Base-by-base conservation (phyloP, 163 green algal genomes). In the Volvox carteri region DNA sequence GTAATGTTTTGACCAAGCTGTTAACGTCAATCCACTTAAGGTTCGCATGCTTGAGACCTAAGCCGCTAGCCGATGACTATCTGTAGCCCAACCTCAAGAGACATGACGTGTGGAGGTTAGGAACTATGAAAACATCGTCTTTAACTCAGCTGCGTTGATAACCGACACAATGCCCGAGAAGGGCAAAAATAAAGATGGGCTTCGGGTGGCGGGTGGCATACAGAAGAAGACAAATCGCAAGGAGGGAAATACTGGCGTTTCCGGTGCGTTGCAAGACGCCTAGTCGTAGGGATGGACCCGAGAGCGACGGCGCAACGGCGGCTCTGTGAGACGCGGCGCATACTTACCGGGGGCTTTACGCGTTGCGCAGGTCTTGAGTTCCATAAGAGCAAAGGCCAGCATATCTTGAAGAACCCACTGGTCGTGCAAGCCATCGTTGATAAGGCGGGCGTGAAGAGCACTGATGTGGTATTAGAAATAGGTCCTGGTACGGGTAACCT, bases 391-490 rank as follows among this genome's bases (percentile, higher is more conserved):
- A 99, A 98, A 83, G 98, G 98, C 19, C 98, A 99, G 97, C 98
- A 99, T 86, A 99, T 99, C 73, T 87, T 99, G 12, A 99, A 99
- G 87, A 99, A 99, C 90, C 98, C 98, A 0, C 84, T 98, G 86
- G 95, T 99, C 16, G 96, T 89, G 37, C 86, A 90, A 30, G 83
- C 88, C 60, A 92, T 92, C 11, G 83, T 92, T 16, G 95, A 99
- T 78, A 99, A 99, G 93, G 93, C 96, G 21, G 97, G 97, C 33
- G 73, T 99, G 28, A 99, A 99, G 90, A 91, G 73, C 67, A 99
- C 98, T 23, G 98, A 99, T 92, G 94, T 98, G 8, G 98, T 99
- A 37, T 94, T 99, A 37, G 98, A 99, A 84, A 99, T 99, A 89
- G 98, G 98, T 1, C 98, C 98, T 14, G 98, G 98, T 76, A 99